Base-by-base conservation (phyloP, 345 rosid genomes). In the Eucalyptus polybractea region DNA sequence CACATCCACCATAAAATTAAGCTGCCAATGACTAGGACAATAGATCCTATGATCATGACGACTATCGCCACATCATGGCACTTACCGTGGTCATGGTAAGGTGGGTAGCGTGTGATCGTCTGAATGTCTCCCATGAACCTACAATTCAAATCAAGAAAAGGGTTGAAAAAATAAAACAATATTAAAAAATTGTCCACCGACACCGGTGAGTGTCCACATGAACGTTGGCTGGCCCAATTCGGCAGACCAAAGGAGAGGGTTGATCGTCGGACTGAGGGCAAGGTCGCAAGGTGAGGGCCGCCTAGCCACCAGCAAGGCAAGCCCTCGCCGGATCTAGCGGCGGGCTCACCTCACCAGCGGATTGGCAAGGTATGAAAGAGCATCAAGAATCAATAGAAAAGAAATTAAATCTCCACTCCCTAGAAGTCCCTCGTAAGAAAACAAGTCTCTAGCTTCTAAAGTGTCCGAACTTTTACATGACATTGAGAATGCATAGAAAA, bases 301-400 rank as follows among this genome's bases (percentile, higher is more conserved):
- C 53, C 19, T 50, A 50, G 19, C 53, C 53, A 50, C 19, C 3
- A 0, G 7, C 53, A 15, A 50, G 53, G 53, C 7, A 50, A 50
- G 53, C 53, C 19, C 53, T 50, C 19, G 2, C 19, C 2, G 3
- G 19, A 50, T 50, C 7, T 50, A 0, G 19, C 17, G 0, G 17
- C 7, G 6, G 51, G 51, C 17, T 50, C 51, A 0, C 53, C 53
- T 15, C 7, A 2, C 19, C 19, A 50, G 3, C 0, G 2, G 19
- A 15, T 15, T 3, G 3, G 19, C 19, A 6, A 89, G 89, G 86
- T 76, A 87, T 93, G 87, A 93, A 92, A 92, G 93, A 93, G 93
- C 94, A 91, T 86, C 94, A 94, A 60, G 97, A 96, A 92, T 94
- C 96, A 87, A 89, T 95, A 51, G 94, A 93, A 89, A 92, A 92